phyloP scores from a whole-genome alignment of 768 basidiomycete genomes.

The Collybia sordida region DNA sequence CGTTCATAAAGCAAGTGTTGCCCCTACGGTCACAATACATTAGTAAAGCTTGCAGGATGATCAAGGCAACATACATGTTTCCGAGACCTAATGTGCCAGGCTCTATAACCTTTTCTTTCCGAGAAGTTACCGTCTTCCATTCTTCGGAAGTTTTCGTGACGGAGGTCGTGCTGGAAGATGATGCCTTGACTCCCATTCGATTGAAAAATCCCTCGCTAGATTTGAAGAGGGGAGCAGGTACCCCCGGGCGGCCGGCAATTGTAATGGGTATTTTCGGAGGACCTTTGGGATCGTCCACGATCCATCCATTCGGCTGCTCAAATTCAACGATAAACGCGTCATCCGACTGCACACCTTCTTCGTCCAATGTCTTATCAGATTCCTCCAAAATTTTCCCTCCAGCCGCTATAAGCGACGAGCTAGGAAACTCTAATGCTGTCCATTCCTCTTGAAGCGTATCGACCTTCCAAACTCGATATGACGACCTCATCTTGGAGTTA shows the following conservation, averaged over 20 bases:
- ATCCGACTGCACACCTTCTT: slow-evolving; percentile 54
- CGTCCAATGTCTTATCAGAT: slow-evolving; percentile 53
- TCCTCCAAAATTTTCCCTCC: slow-evolving; percentile 44
- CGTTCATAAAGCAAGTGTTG: slow-evolving; percentile 99
- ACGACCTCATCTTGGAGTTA: slow-evolving; percentile 24
- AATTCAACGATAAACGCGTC: slow-evolving; percentile 83
- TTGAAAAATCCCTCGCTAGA: slow-evolving; percentile 58
- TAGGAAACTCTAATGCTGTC: slow-evolving; percentile 29
- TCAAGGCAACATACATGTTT: slow-evolving; percentile 67
- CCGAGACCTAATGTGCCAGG: slow-evolving; percentile 85
- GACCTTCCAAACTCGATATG: slow-evolving; percentile 68
- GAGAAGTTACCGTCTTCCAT: slow-evolving; percentile 26
- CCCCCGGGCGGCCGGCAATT: slow-evolving; percentile 19
- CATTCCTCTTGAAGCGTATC: slow-evolving; percentile 37
- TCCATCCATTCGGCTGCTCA: slow-evolving; percentile 57
- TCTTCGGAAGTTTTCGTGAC: slow-evolving; percentile 21
- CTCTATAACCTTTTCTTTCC: slow-evolving; percentile 41
- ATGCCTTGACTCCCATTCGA: slow-evolving; percentile 18
- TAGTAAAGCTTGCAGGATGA: slow-evolving; percentile 2
- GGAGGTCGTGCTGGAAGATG: slow-evolving; percentile 11
- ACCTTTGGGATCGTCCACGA: slow-evolving; percentile 35
- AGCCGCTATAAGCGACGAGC: slow-evolving; percentile 25
- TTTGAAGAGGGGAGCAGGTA: slow-evolving; percentile 52
- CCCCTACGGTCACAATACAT: slow-evolving; percentile 48
- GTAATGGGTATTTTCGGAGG: slow-evolving; percentile 15